These are phyloP conservation scores for Tilletiopsis washingtonensis DNA, from an alignment of 1,284 basidiomycete species.

Conservation along the genomic window DNA sequence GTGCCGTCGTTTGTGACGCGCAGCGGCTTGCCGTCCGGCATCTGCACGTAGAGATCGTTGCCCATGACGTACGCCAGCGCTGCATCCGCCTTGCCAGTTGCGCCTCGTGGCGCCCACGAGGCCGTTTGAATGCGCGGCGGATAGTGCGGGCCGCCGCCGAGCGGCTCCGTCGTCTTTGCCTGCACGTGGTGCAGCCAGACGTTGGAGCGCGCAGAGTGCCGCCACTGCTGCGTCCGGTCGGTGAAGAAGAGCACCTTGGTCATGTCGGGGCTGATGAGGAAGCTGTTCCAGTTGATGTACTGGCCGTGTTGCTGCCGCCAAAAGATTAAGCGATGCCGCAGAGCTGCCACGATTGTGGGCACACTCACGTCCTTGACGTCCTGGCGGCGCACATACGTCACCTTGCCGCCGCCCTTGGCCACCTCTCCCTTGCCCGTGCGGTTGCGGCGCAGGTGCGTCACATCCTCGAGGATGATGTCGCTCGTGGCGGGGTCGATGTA, in stretches of 20 bases:
- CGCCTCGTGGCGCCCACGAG: slow-evolving; percentile 16
- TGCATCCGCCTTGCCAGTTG: too few relatives aligned
- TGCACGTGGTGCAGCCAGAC: slow-evolving; percentile 72
- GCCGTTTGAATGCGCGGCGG: slow-evolving; percentile 16
- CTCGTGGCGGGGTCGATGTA: slow-evolving; percentile 20
- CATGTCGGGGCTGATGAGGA: slow-evolving; percentile 29
- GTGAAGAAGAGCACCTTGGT: slow-evolving; percentile 27
- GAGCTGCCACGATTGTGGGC: neutral
- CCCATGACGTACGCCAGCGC: slow-evolving; percentile 25
- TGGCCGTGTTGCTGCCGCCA: slow-evolving; percentile 5
- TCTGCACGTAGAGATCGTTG: slow-evolving; percentile 28
- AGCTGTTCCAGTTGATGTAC: slow-evolving; percentile 23
- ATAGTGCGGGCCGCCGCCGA: slow-evolving; percentile 11
- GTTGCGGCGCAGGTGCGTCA: slow-evolving; percentile 24
- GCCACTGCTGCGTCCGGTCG: slow-evolving; percentile 66
- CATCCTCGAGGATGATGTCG: slow-evolving; percentile 36
- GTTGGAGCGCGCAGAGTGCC: slow-evolving; percentile 76
- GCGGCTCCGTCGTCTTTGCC: slow-evolving; percentile 59
- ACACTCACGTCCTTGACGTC: slow-evolving; percentile 19
- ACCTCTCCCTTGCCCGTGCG: slow-evolving; percentile 28
- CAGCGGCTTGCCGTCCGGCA: slow-evolving; percentile 50
- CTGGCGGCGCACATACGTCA: slow-evolving; percentile 20
- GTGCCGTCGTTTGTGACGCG: slow-evolving; percentile 76
- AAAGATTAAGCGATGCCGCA: neutral
- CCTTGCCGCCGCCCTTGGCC: slow-evolving; percentile 25